phyloP scores from a whole-genome alignment of 306 rosid genomes.

The cucumber (Cucumis sativus) region Cucumber_9930_V3 NC_026657.2:8655501-8656000 shows the following conservation, averaged over 20 bases:
- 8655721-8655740: not conserved
- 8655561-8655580: not conserved
- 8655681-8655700: not conserved
- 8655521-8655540: not conserved
- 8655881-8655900: slow-evolving; percentile 76
- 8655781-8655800: not conserved
- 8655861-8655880: slow-evolving; percentile 64
- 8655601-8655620: not conserved
- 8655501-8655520: not conserved
- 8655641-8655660: not conserved
- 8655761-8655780: not conserved
- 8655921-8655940: slow-evolving; percentile 75
- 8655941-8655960: slow-evolving; percentile 81
- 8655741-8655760: not conserved
- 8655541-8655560: not conserved
- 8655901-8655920: slow-evolving; percentile 66
- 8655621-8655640: not conserved
- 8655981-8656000: not conserved
- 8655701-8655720: not conserved
- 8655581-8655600: not conserved
- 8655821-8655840: slow-evolving; percentile 61
- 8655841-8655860: slow-evolving; percentile 94
- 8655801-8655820: not conserved
- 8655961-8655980: slow-evolving; percentile 7
- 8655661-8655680: not conserved